phyloP scores from a whole-genome alignment of 2,329 filamentous ascomycete genomes.

The Cercospora beticola region DNA sequence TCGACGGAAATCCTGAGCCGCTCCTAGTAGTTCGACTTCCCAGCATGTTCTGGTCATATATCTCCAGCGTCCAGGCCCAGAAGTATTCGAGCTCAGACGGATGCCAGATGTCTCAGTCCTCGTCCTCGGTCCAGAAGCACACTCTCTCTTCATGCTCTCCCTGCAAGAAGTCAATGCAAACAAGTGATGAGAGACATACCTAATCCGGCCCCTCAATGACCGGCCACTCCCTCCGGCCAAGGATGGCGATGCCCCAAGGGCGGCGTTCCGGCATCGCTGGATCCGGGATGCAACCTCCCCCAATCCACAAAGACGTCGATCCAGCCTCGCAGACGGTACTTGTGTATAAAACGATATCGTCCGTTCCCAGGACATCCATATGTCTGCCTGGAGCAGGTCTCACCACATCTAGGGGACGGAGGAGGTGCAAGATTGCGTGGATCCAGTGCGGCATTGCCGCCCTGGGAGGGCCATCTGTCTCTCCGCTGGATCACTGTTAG shows the following conservation, averaged over 20 bases:
- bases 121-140: not conserved
- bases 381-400: not conserved
- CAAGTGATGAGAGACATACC: not conserved
- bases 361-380: not conserved
- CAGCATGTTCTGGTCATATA: not conserved
- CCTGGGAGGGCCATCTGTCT: not conserved
- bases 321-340: not conserved
- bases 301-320: not conserved
- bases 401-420: not conserved
- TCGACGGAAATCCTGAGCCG: too few species aligned
- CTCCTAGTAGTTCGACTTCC: not conserved
- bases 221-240: not conserved
- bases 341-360: not conserved
- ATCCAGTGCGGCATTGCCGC: not conserved
- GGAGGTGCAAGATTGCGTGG: not conserved
- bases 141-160: not conserved
- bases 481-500: not conserved
- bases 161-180: not conserved
- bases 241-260: not conserved
- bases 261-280: not conserved
- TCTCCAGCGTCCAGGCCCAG: not conserved
- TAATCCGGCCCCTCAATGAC: not conserved
- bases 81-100: not conserved
- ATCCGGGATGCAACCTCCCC: not conserved
- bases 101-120: not conserved